Base-by-base conservation (phyloP, 2,329 filamentous ascomycete genomes). In the Diaporthe capsici region DNA sequence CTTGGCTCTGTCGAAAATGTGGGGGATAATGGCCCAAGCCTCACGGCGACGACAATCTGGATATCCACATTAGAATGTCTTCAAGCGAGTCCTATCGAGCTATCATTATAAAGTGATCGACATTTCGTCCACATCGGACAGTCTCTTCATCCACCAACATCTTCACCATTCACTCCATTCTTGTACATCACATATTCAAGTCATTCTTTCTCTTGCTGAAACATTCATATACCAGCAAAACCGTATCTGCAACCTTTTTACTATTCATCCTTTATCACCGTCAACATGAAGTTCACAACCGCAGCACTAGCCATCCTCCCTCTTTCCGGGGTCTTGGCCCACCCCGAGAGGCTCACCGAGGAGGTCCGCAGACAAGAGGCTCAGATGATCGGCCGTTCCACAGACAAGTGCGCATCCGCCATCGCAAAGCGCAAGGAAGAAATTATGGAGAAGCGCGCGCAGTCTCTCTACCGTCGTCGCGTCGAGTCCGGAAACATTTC, bases 401-500 rank as follows among this genome's bases (percentile, higher is more conserved):
- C 68, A 17, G 51, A 71, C 55, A 71, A 71, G 42, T 71, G 68
- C 42, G 53, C 68, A 28, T 39, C 51, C 25, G 53, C 68, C n/a
- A 58, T 60, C 4, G 68, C 51, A 7, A 71, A 71, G 53, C 68
- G 68, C 68, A 71, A 71, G 53, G 53, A 31, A 17, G 51, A 44
- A 7, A 58, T 71, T 15, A 71, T 71, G 68, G 68, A 60, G 51
- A 71, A 71, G 4, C 51, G 68, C 13, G 68, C 68, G 2, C 68
- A 71, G 37, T 60, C 68, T 28, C 51, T 71, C 39, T 71, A 71
- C 51, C 68, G 68, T 9, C 51, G 68, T 6, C 53, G 68, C 22
- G 68, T 71, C 20, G 68, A 71, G 68, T 60, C 68, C 17, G 51
- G 68, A 9, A 55, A 60, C 68, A 71, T 71, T 7, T 57, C 49